These are phyloP conservation scores for Agrocybe pediades DNA, from an alignment of 768 basidiomycete species.

Conservation along the genomic window DNA sequence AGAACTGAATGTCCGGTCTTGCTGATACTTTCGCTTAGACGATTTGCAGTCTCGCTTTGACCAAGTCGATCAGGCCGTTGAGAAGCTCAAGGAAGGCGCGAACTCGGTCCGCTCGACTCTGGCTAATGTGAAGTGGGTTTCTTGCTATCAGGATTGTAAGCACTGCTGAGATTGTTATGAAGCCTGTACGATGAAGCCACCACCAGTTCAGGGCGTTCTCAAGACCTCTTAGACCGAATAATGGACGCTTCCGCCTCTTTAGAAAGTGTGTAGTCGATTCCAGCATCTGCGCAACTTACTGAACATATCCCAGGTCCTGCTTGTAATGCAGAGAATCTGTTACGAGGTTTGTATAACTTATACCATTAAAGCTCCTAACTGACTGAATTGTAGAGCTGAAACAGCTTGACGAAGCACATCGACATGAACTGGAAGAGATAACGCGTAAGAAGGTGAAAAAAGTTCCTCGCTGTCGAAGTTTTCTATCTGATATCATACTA, in stretches of 20 bases:
- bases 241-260: slow-evolving; percentile 48
- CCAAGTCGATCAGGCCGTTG: slow-evolving; percentile 55
- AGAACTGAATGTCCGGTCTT: background rate
- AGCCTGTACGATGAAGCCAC: slow-evolving; percentile 68
- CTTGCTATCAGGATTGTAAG: background rate
- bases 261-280: slow-evolving; percentile 42
- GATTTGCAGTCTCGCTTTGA: slow-evolving; percentile 57
- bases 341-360: slow-evolving; percentile 46
- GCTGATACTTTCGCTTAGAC: slow-evolving; percentile 36
- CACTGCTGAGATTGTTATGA: background rate
- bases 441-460: slow-evolving; percentile 53
- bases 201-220: slow-evolving; percentile 52
- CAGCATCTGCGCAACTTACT: background rate
- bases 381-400: slow-evolving; percentile 50
- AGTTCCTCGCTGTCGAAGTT: slow-evolving; percentile 4
- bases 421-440: slow-evolving; percentile 61
- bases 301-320: slow-evolving; percentile 37
- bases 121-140: slow-evolving; percentile 45
- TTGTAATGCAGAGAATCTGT: slow-evolving; percentile 47
- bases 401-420: slow-evolving; percentile 60
- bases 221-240: slow-evolving; percentile 60
- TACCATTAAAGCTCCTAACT: background rate
- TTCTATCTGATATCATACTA: slow-evolving; percentile 24
- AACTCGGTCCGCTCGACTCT: slow-evolving; percentile 57
- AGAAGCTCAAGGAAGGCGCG: slow-evolving; percentile 56